Evolutionary conservation across 495 filamentous ascomycete genomes (phyloP), one percentile per base, ranked within the genome.

Genomic region (Penicillium steckii): DNA sequence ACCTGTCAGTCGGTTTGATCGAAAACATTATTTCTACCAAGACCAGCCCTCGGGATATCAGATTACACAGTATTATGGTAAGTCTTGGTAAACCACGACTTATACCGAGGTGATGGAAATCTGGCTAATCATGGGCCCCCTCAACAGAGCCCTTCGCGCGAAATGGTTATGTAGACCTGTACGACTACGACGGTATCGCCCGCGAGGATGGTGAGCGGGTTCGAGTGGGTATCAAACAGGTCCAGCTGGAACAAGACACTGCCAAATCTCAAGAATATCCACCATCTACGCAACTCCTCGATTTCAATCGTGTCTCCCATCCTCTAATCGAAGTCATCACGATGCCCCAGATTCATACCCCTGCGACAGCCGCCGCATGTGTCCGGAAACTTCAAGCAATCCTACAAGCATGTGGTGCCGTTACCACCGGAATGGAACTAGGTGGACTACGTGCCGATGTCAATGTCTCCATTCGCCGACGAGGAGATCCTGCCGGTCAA

Each of bases 1-100:
- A 62, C 77, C 68, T 2, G 77, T 79, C 41, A 95, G 90, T 62
- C 80, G 80, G 26, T 99, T 95, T 68, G 94, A 99, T 70, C 80
- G 94, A 44, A 99, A 99, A 66, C 94, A 99, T 62, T 99, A 99
- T 66, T 97, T 97, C 70, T 95, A 97, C 71, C 93, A 91, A 80
- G 94, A 99, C 68, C 94, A 99, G 65, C 94, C 95, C 6, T 77
- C 86, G 0, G 94, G 94, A 0, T 99, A 97, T 69, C 94, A 99
- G 68, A 94, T 99, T 49, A 99, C 94, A 6, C 95, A 99, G 62
- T 97, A 91, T 70, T 96, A 87, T 60, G 80, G 79, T 82, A 83
- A 17, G 55, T 40, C 12, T 4, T 33, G 17, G 13, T 44, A 30
- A 5, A 27, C 30, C 4, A 37, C 22, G 3, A 19, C 43, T 15